Evolutionary conservation across 768 basidiomycete genomes (phyloP), one percentile per base, ranked within the genome.

Genomic region (Lentinula lateritia): DNA sequence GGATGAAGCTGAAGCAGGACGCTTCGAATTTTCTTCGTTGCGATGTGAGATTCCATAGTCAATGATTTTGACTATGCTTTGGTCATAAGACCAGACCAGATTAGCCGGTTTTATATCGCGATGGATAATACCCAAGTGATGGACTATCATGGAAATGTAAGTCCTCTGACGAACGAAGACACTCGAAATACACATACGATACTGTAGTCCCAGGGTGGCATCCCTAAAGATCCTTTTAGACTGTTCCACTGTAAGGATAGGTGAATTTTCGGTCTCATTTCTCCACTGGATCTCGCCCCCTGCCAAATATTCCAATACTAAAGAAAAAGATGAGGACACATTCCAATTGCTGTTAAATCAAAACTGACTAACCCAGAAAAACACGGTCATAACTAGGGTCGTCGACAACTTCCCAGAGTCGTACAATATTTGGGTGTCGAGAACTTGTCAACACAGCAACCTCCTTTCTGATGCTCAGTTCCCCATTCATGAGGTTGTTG

Each of bases 101-200:
- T 95, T 95, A 74, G 92, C 89, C 8, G 93, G 93, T 71, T 95
- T 95, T 69, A 95, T 84, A 69, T 95, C 93, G 34, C 93, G 88
- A 73, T 95, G 93, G 57, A 91, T 88, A 72, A 95, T 93, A 63
- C 76, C 76, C 61, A 73, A 70, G 52, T 71, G 66, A 58, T 80
- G 76, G 15, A 80, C 77, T 80, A 56, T 23, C 28, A 42, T 6
- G 55, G 35, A 16, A 46, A 32, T 28, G 60, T 61, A 16, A 58
- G 56, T 18, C 43, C 42, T 55, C 41, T 13, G 50, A 32, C 15
- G 41, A 48, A 18, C 48, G 28, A 42, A 18, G 39, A 59, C 35
- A 28, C 18, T 12, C 62, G 36, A n/a, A 6, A 69, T 28, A 13
- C 38, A 39, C 77, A 20, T 50, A 80, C 78, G 65, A 65, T 77